Evolutionary conservation across 2,329 filamentous ascomycete species (phyloP), one percentile per base, ranked within the genome.

Genomic region (Ceratocystis harringtonii): DNA sequence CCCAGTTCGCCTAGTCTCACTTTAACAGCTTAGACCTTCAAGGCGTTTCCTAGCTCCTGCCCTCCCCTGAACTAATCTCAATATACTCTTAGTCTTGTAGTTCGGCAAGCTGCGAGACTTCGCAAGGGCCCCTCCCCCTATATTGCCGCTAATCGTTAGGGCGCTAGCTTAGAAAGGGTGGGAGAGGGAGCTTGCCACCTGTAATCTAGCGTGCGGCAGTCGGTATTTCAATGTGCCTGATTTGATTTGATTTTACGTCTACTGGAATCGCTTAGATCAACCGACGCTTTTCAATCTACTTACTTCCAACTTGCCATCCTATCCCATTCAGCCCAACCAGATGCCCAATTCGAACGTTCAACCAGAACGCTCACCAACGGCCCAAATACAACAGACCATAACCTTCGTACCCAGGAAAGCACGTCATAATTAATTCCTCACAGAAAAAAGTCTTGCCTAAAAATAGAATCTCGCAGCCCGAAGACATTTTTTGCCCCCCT

Each of bases 381-480:
- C 44, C 19, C 17, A 48, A 48, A 48, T n/a, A 17, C 5, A 48
- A 48, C 44, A 17, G 19, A n/a, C 3, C 36, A 41, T 41, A 41
- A 3, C 36, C 10, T 12, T 12, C 12, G 36, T 41, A 41, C 36
- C 36, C 36, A 41, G 15, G 17, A 48, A 48, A 55, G 25, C n/a
- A 55, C 50, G 50, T 55, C 19, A 55, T 55, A 25, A 15, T 25
- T 12, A 55, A 55, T 28, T 22, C 50, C 25, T 55, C 25, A 10
- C 19, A 25, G 10, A 30, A 55, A 12, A 5, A 55, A 41, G 36
- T 41, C 36, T 41, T 15, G 19, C 50, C n/a, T 15, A 25, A 55
- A 55, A 55, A 25, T 25, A 62, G 60, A 62, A 62, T n/a, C 22
- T 52, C 44, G 43, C 62, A 50, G 28, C 61, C 61, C 45, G 19